Evolutionary conservation across 345 rosid genomes (phyloP), one percentile per base, ranked within the genome.

Genomic region (Kandelia obovata): DNA sequence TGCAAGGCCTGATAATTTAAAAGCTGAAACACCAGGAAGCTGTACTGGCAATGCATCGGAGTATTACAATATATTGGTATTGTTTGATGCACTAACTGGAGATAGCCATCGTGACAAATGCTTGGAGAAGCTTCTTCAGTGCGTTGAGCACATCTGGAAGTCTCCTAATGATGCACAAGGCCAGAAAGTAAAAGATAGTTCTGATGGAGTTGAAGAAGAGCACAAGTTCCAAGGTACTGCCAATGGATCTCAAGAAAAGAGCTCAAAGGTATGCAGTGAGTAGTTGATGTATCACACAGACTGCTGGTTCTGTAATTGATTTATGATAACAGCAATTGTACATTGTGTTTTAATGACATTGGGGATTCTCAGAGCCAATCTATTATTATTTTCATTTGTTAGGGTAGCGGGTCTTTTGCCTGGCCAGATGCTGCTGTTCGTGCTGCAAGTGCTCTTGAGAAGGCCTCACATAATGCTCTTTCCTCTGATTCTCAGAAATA

Each of bases 381-480:
- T 53, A 21, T 28, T 51, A 16, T 63, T 23, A 49, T 57, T 25
- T 70, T 60, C 62, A 58, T 61, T 68, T 46, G 79, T 68, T 85
- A 92, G 99, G 78, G 43, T 46, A 71, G 58, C 53, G 85, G 82
- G 64, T 62, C 71, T 30, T 90, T 92, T 71, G 62, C 77, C 71
- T 96, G 98, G 97, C 99, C 97, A 37, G 92, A 96, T 83, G 87
- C 79, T 78, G 96, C 95, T 62, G 90, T 92, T 80, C 78, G 85
- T 66, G 85, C 91, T 6, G 87, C 90, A 61, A 72, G 71, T 75
- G 89, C 92, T 60, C 96, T 96, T 74, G 99, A 96, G 90, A 79
- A 83, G 79, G 97, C 88, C 20, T 81, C 88, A 15, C 92, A 92
- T 79, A 89, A 83, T 59, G 65, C 94, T 57, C 83, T 92, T 73